Evolutionary conservation across 2,329 filamentous ascomycete species (phyloP), one percentile per base, ranked within the genome.

Genomic region (Beauveria asiatica): DNA sequence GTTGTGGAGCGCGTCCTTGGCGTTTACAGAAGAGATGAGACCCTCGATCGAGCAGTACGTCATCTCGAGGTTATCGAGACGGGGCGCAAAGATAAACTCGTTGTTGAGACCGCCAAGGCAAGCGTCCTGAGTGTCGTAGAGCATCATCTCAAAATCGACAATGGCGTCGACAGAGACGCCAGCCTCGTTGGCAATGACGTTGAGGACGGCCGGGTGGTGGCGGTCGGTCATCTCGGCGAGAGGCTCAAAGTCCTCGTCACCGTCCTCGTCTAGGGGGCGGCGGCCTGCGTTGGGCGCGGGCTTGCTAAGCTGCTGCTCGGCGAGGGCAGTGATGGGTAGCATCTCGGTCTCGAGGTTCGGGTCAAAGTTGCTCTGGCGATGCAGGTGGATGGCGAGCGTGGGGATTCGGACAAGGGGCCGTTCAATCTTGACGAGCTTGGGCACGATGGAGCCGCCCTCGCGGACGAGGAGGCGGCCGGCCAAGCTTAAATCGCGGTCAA

Each of bases 331-430:
- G 69, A 99, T 97, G 5, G 94, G 94, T 70, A 96, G 95, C 25
- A 99, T 78, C 73, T 99, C 93, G 25, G 88, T 91, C 78, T 99
- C 94, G 78, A 97, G 97, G 80, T 97, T 99, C 70, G 95, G 96
- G 60, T 90, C 81, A 69, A 99, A 99, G 64, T 82, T 90, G 68
- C 89, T 82, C 67, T 90, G 86, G 59, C 93, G 88, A 70, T 97
- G 88, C 61, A 99, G 84, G 75, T 99, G 94, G 65, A 97, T 95
- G 39, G 94, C 94, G 64, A 99, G 80, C 3, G 92, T 96, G 1
- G 94, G 94, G 62, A 99, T 93, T 56, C 94, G 85, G 65, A 97
- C 82, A 67, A 99, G 88, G 17, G 94, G 94, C 69, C 88, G 86
- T 68, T 96, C 89, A 64, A 99, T 84, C 76, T 95, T 94, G 75